phyloP scores from a whole-genome alignment of 345 rosid genomes.

The Gossypioides kirkii region DNA sequence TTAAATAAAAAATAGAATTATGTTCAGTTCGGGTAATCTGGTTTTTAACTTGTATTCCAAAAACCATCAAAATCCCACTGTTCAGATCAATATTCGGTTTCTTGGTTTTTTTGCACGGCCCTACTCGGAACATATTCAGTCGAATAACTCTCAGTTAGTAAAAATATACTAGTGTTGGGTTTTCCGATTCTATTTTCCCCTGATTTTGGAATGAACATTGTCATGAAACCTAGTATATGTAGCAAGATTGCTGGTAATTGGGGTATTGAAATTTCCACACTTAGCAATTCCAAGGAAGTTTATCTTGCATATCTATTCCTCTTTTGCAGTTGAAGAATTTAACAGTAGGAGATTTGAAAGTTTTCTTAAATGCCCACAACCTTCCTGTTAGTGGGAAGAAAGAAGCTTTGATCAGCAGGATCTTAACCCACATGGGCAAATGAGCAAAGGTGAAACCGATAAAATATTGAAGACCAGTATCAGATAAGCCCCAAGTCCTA shows the following conservation, averaged over 20 bases:
- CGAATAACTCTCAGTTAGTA: not conserved
- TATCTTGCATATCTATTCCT: not conserved
- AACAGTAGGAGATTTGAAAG: conserved; percentile 65
- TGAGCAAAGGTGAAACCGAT: conserved; percentile 15
- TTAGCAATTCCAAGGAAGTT: not conserved
- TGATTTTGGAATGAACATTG: not conserved
- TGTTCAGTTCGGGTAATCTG: too few species aligned
- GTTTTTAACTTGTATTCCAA: too few species aligned
- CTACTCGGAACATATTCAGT: not conserved
- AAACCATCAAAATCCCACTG: too few species aligned
- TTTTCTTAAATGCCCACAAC: conserved; percentile 54
- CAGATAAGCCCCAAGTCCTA: not conserved
- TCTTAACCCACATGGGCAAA: conserved; percentile 67
- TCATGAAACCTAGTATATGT: not conserved
- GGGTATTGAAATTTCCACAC: not conserved
- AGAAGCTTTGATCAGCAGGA: conserved; percentile 65
- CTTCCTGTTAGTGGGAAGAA: conserved; percentile 74
- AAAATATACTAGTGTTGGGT: not conserved
- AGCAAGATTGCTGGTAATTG: not conserved
- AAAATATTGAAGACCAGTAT: not conserved
- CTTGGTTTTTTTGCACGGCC: too few species aligned
- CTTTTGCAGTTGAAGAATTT: conserved; percentile 69
- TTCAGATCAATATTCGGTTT: too few species aligned
- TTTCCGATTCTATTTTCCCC: not conserved
- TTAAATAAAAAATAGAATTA: too few species aligned